Evolutionary conservation across 176 grass and related monocot genomes (phyloP).

Genomic region (Urochloa ruziziensis): DNA sequence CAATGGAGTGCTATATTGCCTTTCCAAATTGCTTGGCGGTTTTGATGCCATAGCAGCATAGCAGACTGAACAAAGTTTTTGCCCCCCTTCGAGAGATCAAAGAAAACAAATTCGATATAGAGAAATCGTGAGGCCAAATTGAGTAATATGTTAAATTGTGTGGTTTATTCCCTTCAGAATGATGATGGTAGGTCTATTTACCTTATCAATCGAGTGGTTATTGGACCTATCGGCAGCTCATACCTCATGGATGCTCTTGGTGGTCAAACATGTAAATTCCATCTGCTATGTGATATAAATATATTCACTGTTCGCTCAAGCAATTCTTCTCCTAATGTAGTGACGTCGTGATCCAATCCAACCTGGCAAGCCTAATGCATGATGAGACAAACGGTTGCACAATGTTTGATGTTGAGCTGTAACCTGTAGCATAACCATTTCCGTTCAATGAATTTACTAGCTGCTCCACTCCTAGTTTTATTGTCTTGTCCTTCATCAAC

Average conservation of each 20-base stretch:
- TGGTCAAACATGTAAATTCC: neutral
- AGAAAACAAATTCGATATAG: neutral
- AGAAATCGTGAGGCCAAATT: neutral
- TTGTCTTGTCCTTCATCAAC: neutral
- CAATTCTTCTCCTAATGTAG: neutral
- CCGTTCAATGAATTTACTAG: neutral
- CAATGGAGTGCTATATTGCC: neutral
- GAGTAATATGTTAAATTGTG: neutral
- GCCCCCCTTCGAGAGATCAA: neutral
- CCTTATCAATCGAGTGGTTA: neutral
- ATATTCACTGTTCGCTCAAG: neutral
- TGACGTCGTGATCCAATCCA: neutral
- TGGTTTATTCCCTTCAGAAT: neutral
- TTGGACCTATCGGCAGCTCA: neutral
- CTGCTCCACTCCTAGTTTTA: neutral
- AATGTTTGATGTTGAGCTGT: slow-evolving; percentile 4
- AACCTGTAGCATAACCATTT: neutral
- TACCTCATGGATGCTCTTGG: neutral
- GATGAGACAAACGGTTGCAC: neutral
- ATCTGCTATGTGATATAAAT: neutral
- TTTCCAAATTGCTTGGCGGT: neutral
- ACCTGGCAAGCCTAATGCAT: neutral
- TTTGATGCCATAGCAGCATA: neutral
- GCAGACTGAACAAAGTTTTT: neutral
- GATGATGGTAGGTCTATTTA: neutral